Conservation (phyloP, 345 rosid genomes). For the Euclidium syriacum region DNA sequence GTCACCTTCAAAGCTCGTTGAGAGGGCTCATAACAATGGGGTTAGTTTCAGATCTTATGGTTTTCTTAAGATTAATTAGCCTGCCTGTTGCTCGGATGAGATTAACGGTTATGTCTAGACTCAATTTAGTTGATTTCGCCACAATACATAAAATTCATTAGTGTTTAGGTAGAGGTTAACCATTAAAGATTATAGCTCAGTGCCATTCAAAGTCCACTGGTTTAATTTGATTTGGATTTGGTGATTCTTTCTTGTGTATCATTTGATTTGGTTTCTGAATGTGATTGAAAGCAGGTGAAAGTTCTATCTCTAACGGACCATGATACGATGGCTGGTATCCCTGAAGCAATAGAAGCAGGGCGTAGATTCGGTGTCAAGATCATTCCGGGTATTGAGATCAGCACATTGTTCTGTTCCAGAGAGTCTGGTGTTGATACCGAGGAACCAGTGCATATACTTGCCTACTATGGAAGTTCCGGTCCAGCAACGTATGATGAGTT, state of each 20-base stretch:
- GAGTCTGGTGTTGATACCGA: slow-evolving; percentile 51
- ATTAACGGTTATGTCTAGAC: not conserved
- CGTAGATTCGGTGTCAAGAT: slow-evolving; percentile 71
- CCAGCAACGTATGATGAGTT: slow-evolving; percentile 57
- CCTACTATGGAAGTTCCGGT: slow-evolving; percentile 89
- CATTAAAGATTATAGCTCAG: not conserved
- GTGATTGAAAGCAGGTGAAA: slow-evolving; percentile 75
- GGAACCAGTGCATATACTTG: slow-evolving; percentile 93
- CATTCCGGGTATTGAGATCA: slow-evolving; percentile 91
- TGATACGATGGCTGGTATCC: slow-evolving; percentile 82
- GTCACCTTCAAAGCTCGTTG: slow-evolving; percentile 86
- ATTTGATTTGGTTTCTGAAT: slow-evolving; percentile 29
- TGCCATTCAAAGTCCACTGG: not conserved
- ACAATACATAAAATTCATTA: not conserved
- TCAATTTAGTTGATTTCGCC: no score
- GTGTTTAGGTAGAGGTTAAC: no score
- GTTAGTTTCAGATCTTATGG: slow-evolving; percentile 37
- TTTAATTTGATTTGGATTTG: not conserved
- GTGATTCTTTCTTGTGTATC: not conserved
- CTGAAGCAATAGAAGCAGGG: slow-evolving; percentile 87
- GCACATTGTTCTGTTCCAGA: slow-evolving; percentile 71
- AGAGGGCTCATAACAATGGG: slow-evolving; percentile 84
- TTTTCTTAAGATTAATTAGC: not conserved
- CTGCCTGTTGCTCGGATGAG: not conserved
- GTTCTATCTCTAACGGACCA: slow-evolving; percentile 96